Conservation (phyloP, 331 rosid species). For the Rosa hybrid region DNA sequence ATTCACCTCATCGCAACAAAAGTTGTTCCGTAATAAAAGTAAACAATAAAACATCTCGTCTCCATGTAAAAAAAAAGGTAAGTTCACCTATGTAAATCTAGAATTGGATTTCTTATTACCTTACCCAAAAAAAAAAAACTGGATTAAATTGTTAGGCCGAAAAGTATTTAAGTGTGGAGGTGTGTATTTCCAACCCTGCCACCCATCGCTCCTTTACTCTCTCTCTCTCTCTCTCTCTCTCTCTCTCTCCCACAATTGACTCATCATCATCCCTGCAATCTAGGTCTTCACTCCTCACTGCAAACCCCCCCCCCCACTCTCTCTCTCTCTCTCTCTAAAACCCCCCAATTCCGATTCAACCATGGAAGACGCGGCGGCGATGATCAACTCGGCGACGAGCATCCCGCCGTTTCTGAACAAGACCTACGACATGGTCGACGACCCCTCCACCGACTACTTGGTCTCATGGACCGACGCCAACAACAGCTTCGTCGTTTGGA, state of each 20-base stretch:
- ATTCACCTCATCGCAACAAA: no score
- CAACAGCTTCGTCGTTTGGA: constrained; percentile 67
- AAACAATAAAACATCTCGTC: no score
- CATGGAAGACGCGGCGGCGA: constrained; percentile 35
- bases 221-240: neutral
- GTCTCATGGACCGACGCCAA: constrained; percentile 64
- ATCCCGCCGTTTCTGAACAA: constrained; percentile 63
- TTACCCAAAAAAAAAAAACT: neutral
- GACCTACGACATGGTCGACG: constrained; percentile 76
- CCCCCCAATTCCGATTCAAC: neutral
- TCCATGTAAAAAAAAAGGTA: no score
- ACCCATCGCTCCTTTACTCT: neutral
- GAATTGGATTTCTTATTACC: no score
- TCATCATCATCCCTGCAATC: constrained; percentile 3
- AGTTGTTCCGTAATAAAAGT: no score
- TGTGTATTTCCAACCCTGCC: neutral
- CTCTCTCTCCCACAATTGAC: neutral
- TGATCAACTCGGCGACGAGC: constrained; percentile 20
- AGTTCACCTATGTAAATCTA: no score
- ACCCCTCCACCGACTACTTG: constrained; percentile 48
- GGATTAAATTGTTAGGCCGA: neutral
- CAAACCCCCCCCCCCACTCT: neutral
- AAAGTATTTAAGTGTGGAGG: neutral
- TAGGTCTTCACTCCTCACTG: neutral
- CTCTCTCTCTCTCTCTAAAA: constrained; percentile 2